Conservation (phyloP, 192 early-diverging fungal species). For the Gigaspora rosea region DNA sequence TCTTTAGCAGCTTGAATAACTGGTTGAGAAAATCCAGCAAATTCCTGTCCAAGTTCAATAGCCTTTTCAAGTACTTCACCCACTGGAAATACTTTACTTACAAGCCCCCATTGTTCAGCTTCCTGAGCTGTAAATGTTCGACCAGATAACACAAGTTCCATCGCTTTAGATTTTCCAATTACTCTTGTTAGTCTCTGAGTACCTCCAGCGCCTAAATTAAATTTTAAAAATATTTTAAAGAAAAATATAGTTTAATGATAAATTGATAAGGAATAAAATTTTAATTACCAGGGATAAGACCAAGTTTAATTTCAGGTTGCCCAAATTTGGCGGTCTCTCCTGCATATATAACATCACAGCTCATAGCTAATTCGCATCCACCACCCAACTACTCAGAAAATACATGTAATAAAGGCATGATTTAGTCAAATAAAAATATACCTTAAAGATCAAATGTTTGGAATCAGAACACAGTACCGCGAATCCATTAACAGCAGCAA, state of each 20-base stretch:
- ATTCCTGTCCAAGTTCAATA: slow-evolving; percentile 85
- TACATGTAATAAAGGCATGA: not conserved
- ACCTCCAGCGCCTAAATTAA: slow-evolving; percentile 63
- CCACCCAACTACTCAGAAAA: slow-evolving; percentile 74
- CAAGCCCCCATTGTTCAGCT: slow-evolving; percentile 82
- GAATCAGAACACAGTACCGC: slow-evolving; percentile 59
- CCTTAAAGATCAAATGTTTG: not conserved
- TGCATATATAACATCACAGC: slow-evolving; percentile 99
- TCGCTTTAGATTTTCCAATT: slow-evolving; percentile 97
- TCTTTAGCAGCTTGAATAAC: slow-evolving; percentile 95
- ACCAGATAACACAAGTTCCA: slow-evolving; percentile 95
- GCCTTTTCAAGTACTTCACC: slow-evolving; percentile 85
- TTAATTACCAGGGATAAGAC: slow-evolving; percentile 84
- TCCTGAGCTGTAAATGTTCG: slow-evolving; percentile 83
- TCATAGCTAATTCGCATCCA: slow-evolving; percentile 99
- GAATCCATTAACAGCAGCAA: slow-evolving; percentile 98
- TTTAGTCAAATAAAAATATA: not conserved
- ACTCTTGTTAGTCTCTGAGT: slow-evolving; percentile 86
- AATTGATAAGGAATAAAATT: not conserved
- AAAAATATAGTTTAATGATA: slow-evolving; percentile 43
- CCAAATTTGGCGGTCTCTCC: slow-evolving; percentile 96
- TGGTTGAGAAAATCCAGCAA: slow-evolving; percentile 84
- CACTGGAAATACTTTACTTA: slow-evolving; percentile 86
- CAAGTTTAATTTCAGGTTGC: slow-evolving; percentile 98
- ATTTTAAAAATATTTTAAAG: not conserved